phyloP scores from a whole-genome alignment of 1,284 basidiomycete genomes.

The Trametes sp. region DNA sequence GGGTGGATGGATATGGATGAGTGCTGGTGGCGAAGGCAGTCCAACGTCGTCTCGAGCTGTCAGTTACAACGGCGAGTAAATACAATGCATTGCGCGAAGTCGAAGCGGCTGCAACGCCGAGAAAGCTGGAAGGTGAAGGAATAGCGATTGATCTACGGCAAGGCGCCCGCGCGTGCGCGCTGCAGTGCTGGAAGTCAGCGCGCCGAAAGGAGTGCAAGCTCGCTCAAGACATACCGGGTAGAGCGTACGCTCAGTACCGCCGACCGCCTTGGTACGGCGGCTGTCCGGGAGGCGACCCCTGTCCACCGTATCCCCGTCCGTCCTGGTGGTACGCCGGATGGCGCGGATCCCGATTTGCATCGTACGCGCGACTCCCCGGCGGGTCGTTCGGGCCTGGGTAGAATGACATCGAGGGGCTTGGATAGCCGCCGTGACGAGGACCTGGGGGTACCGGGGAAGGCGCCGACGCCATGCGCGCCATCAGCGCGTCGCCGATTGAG shows the following conservation, averaged over 20 bases:
- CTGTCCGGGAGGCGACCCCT: not conserved
- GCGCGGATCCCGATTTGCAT: slow-evolving; percentile 7
- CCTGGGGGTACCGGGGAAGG: not conserved
- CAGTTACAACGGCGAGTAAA: not conserved
- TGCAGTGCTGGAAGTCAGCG: not conserved
- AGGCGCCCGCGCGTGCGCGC: not conserved
- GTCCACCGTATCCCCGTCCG: not conserved
- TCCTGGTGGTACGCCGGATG: not conserved
- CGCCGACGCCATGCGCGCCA: slow-evolving; percentile 20
- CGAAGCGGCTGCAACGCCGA: not conserved
- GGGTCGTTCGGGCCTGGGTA: slow-evolving; percentile 9
- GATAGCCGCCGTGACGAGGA: not conserved
- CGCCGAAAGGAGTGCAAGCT: not conserved
- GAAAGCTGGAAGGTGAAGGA: not conserved
- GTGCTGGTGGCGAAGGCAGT: not conserved
- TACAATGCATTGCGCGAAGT: not conserved
- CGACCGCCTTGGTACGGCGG: not conserved
- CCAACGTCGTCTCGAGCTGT: not conserved
- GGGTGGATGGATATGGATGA: slow-evolving; percentile 22
- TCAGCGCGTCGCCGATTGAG: slow-evolving; percentile 17
- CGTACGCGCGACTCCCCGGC: slow-evolving; percentile 2
- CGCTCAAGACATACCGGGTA: not conserved
- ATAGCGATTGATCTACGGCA: not conserved
- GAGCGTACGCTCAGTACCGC: not conserved
- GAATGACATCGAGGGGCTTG: slow-evolving; percentile 6